phyloP scores from a whole-genome alignment of 2,329 filamentous ascomycete species.

The Amesomyces nigricolor region DNA sequence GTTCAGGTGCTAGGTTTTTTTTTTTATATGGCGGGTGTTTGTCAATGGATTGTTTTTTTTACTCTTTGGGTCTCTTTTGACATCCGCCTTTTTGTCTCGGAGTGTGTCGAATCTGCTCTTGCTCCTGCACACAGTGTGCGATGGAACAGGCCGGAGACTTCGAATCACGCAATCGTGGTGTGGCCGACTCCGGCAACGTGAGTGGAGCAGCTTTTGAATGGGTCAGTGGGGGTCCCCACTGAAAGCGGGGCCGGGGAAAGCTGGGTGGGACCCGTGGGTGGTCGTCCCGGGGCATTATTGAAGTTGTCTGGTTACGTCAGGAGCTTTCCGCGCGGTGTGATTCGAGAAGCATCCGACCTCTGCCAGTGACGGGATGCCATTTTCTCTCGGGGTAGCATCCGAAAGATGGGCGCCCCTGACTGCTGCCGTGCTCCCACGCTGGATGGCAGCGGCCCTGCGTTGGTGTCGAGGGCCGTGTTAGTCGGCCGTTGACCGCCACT shows the following conservation, averaged over 20 bases:
- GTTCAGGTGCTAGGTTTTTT: background rate
- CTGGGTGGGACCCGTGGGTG: background rate
- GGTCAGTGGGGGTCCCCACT: slow-evolving; percentile 9
- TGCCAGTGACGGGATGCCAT: background rate
- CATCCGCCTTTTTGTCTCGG: background rate
- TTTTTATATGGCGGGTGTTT: background rate
- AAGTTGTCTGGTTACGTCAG: slow-evolving; percentile 6
- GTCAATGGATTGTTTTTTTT: background rate
- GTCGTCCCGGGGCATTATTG: background rate
- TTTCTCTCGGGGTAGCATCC: background rate
- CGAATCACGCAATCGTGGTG: slow-evolving; percentile 6
- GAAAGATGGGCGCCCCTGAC: background rate
- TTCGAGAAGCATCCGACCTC: background rate
- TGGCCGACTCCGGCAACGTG: slow-evolving; percentile 7
- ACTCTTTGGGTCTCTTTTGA: no score
- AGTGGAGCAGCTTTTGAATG: background rate
- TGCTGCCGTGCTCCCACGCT: background rate
- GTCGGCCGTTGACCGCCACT: slow-evolving; percentile 10
- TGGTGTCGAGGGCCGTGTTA: background rate
- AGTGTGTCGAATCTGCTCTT: no score
- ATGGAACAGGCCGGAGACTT: background rate
- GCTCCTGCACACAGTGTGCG: background rate
- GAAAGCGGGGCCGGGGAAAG: background rate
- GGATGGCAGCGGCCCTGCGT: no score
- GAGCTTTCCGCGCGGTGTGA: background rate